Percentiles rank a stretch among this genome's conserved stretches.
Evolutionary conservation across 768 basidiomycete genomes (phyloP).

Genomic region (Hygrocybe coccinea): DNA sequence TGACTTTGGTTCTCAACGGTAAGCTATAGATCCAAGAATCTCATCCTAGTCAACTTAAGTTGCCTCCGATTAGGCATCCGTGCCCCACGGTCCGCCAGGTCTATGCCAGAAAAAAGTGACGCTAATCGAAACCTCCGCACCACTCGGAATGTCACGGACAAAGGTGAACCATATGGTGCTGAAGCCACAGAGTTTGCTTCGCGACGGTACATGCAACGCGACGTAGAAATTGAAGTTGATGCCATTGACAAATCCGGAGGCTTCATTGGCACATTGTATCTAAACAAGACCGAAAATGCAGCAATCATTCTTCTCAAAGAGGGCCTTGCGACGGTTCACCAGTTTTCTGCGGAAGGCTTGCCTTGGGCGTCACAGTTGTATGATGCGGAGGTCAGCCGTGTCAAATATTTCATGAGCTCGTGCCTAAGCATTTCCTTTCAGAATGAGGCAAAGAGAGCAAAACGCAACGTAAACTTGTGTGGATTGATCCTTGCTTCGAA

Average conservation of each 20-base stretch:
- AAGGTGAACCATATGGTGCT: conserved; percentile 80
- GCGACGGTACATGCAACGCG: conserved; percentile 85
- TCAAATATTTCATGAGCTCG: not conserved
- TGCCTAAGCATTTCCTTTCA: conserved; percentile 22
- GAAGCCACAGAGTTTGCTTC: conserved; percentile 80
- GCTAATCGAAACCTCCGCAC: conserved; percentile 67
- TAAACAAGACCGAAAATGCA: conserved; percentile 82
- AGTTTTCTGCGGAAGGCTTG: conserved; percentile 79
- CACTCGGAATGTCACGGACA: conserved; percentile 73
- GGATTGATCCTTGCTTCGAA: not conserved
- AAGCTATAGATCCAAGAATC: conserved; percentile 13
- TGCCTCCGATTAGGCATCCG: conserved; percentile 60
- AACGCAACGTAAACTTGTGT: conserved; percentile 53
- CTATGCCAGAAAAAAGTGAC: conserved; percentile 77
- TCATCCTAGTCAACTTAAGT: not conserved
- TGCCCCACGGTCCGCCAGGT: conserved; percentile 72
- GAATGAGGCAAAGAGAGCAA: conserved; percentile 77
- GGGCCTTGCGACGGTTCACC: conserved; percentile 83
- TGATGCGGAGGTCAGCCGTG: conserved; percentile 66
- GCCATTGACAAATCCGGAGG: conserved; percentile 91
- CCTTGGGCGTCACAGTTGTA: conserved; percentile 75
- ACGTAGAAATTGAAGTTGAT: conserved; percentile 90
- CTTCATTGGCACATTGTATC: conserved; percentile 83
- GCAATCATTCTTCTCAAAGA: conserved; percentile 81
- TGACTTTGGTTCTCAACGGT: conserved; percentile 91